Base-by-base conservation (phyloP, 1,284 basidiomycete species). In the Psilocybe mexicana region DNA sequence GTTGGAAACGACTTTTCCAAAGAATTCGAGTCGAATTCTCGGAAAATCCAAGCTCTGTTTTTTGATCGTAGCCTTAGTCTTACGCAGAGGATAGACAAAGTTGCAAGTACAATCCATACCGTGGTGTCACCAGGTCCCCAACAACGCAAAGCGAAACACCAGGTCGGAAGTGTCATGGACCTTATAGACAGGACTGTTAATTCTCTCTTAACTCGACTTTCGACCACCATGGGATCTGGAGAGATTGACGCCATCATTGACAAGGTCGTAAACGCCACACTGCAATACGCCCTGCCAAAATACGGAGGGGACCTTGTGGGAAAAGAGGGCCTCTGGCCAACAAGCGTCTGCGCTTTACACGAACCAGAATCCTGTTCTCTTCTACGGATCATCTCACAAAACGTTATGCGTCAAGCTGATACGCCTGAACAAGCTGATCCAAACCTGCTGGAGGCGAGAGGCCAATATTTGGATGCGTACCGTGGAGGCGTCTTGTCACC, bases 1-100 rank as follows among this genome's bases (percentile, higher is more conserved):
- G 83, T 93, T 7, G 94, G 94, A 30, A 96, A 95, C 69, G 94
- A 96, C 71, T 93, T 88, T 67, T 81, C 87, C 0, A 82, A 70
- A 67, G 80, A 70, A 63, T 77, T 74, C 26, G 73, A 71, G 54
- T 72, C 76, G 25, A 73, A 73, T 33, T 75, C 74, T 40, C 76
- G 74, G 54, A 82, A 80, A 58, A 72, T 83, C n/a, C 86, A 85
- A 65, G 77, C 74, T 0, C 66, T 88, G 23, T 90, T 92, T 70
- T 92, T 92, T 65, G 84, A 88, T 43, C 76, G 80, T 44, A 73
- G 76, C n/a, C 70, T 85, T 26, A 80, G 80, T 0, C 69, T 77
- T 24, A 72, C 77, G 26, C 84, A 86, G 66, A 83, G 88, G 36
- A 85, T 90, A 61, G 75, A 74, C 28, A 82, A 76, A 49, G 82